Evolutionary conservation across 257 asterid species (phyloP).

Genomic region (Cinchona pubescens): DNA sequence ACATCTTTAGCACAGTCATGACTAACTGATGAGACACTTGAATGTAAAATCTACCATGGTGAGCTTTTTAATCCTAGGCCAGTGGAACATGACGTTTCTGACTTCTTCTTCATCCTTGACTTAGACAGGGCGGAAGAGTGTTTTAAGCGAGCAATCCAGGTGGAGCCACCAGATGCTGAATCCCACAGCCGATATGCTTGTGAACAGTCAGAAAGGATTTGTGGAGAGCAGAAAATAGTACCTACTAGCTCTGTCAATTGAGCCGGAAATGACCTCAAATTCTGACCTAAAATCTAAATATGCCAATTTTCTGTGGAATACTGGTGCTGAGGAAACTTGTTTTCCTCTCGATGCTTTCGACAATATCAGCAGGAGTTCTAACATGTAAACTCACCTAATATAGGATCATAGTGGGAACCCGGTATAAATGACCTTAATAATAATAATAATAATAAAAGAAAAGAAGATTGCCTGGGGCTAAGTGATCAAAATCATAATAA

Average conservation of each 20-base stretch:
- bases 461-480: too few species aligned
- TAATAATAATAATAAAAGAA: not conserved
- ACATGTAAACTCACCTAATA: constrained; percentile 9
- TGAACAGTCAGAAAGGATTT: constrained; percentile 63
- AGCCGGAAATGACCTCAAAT: constrained; percentile 52
- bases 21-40: too few species aligned
- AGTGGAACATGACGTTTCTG: not conserved
- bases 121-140: constrained; percentile 81
- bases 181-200: constrained; percentile 58
- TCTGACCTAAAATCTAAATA: constrained; percentile 52
- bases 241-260: constrained; percentile 56
- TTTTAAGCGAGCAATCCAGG: constrained; percentile 61
- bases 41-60: too few species aligned
- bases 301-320: constrained; percentile 81
- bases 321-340: constrained; percentile 88
- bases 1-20: too few species aligned
- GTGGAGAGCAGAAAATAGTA: constrained; percentile 71
- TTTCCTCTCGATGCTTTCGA: constrained; percentile 43
- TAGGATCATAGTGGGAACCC: not conserved
- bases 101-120: not conserved
- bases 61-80: too few species aligned
- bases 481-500: too few species aligned
- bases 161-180: constrained; percentile 66
- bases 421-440: not conserved
- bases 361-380: constrained; percentile 14